A percentile compares a stretch with the other conserved stretches of the same genome.
Evolutionary conservation across 768 basidiomycete species (phyloP).

Genomic region (Lactifluus subvellereus): DNA sequence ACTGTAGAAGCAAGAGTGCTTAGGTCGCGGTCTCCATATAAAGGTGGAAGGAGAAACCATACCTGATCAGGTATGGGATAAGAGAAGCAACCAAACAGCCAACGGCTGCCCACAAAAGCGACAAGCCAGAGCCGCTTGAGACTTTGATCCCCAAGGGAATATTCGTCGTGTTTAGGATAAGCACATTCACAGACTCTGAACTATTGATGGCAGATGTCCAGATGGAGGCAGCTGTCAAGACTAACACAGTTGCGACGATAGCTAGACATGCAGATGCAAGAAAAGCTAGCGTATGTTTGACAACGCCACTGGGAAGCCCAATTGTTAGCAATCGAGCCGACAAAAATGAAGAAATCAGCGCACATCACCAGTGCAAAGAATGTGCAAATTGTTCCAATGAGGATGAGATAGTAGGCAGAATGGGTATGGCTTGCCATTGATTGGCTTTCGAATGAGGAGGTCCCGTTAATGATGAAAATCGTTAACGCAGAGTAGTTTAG

Average conservation of each 20-base stretch:
- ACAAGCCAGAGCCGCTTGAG: slow-evolving; percentile 55
- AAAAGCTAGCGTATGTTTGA: slow-evolving; percentile 60
- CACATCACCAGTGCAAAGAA: slow-evolving; percentile 62
- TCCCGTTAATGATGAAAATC: slow-evolving; percentile 44
- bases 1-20: slow-evolving; percentile 33
- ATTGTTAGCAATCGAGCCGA: slow-evolving; percentile 3
- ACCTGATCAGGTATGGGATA: slow-evolving; percentile 77
- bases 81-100: slow-evolving; percentile 58
- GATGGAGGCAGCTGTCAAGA: slow-evolving; percentile 64
- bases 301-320: slow-evolving; percentile 47
- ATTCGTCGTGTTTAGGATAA: slow-evolving; percentile 37
- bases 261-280: slow-evolving; percentile 61
- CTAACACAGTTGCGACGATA: slow-evolving; percentile 50
- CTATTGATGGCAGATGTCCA: slow-evolving; percentile 76
- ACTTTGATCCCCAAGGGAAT: slow-evolving; percentile 57
- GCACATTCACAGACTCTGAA: slow-evolving; percentile 50
- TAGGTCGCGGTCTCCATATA: background rate
- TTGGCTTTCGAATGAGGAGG: slow-evolving; percentile 47
- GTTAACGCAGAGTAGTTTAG: slow-evolving; percentile 56
- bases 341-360: slow-evolving; percentile 29
- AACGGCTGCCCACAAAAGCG: slow-evolving; percentile 70
- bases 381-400: slow-evolving; percentile 65
- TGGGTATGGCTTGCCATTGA: slow-evolving; percentile 59
- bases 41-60: slow-evolving; percentile 25
- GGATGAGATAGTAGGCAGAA: slow-evolving; percentile 69